phyloP scores from a whole-genome alignment of 352 stramenopile genomes.

The Phytophthora parvispora region DNA sequence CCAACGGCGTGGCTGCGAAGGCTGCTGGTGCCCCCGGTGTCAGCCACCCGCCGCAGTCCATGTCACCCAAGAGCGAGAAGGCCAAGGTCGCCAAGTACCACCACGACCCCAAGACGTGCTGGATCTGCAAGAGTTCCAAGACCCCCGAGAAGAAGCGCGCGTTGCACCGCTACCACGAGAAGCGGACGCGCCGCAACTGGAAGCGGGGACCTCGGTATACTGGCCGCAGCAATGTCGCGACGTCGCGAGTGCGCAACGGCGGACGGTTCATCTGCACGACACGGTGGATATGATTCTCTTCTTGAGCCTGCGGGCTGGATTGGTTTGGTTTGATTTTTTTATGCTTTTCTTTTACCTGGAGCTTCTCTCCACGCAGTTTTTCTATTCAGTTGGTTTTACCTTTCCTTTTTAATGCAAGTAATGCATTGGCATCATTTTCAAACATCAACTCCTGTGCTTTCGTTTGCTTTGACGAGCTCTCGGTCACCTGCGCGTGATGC shows the following conservation, averaged over 20 bases:
- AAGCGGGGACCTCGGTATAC: slow-evolving; percentile 86
- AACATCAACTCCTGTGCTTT: slow-evolving; percentile 19
- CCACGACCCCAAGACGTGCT: slow-evolving; percentile 83
- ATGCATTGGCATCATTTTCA: slow-evolving; percentile 47
- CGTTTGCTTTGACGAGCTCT: no score
- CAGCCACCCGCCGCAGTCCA: slow-evolving; percentile 24
- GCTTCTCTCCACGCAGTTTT: slow-evolving; percentile 48
- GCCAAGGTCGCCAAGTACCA: slow-evolving; percentile 66
- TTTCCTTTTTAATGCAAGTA: slow-evolving; percentile 36
- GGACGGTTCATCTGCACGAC: slow-evolving; percentile 87
- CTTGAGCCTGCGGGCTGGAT: slow-evolving; percentile 26
- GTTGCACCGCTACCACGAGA: slow-evolving; percentile 86
- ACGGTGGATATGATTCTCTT: slow-evolving; percentile 78
- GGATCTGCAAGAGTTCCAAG: slow-evolving; percentile 91
- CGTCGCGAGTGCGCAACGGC: slow-evolving; percentile 83
- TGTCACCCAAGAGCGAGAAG: slow-evolving; percentile 64
- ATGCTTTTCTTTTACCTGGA: slow-evolving; percentile 31
- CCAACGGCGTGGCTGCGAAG: slow-evolving; percentile 28
- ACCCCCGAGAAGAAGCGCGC: slow-evolving; percentile 84
- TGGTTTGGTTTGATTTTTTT: slow-evolving; percentile 43
- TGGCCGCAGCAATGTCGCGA: slow-evolving; percentile 82
- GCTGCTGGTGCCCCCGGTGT: slow-evolving; percentile 6
- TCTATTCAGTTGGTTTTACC: slow-evolving; percentile 36
- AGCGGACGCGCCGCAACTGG: slow-evolving; percentile 86
- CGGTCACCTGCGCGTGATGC: no score